Evolutionary conservation across 768 basidiomycete species (phyloP).

Genomic region (Hericium rajendrae): DNA sequence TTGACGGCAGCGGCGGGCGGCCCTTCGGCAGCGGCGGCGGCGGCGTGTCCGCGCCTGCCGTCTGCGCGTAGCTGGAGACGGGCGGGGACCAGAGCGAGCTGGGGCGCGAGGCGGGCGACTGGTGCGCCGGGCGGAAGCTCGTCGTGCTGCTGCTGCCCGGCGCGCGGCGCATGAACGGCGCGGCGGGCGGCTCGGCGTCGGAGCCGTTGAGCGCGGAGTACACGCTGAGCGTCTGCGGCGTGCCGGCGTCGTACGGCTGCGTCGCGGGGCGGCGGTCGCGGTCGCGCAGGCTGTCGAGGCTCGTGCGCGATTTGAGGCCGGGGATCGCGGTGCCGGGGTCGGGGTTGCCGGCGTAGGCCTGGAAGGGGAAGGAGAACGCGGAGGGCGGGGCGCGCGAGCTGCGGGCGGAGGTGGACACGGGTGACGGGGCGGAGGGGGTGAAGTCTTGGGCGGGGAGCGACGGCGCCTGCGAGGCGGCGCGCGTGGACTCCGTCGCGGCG

Average conservation of each 20-base stretch:
- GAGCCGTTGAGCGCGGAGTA: slow-evolving; percentile 6
- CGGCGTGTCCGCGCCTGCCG: not conserved
- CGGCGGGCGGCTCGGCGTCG: slow-evolving; percentile 13
- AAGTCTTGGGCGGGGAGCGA: slow-evolving; percentile 10
- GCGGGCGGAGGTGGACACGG: not conserved
- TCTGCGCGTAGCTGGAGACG: too few relatives aligned
- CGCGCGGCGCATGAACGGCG: slow-evolving; percentile 10
- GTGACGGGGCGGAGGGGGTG: slow-evolving; percentile 10
- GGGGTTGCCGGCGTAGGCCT: slow-evolving; percentile 56
- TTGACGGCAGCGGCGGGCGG: slow-evolving; percentile 28
- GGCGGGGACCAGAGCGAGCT: slow-evolving; percentile 58
- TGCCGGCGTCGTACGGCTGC: too few relatives aligned
- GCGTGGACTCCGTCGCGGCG: slow-evolving; percentile 1
- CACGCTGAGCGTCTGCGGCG: too few relatives aligned
- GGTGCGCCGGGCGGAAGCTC: slow-evolving; percentile 56
- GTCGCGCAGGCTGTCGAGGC: slow-evolving; percentile 23
- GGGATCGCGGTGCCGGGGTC: slow-evolving; percentile 43
- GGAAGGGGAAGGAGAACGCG: slow-evolving; percentile 40
- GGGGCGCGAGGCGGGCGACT: slow-evolving; percentile 62
- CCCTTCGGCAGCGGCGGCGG: slow-evolving; percentile 8
- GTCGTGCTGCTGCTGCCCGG: not conserved
- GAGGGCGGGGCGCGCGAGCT: slow-evolving; percentile 28
- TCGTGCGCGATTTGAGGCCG: slow-evolving; percentile 23
- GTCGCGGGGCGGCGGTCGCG: slow-evolving; percentile 5
- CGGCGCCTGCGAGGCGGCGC: not conserved